Percentiles rank a stretch among this genome's conserved stretches.
Evolutionary conservation across 2,329 filamentous ascomycete species (phyloP).

Genomic region (Colletotrichum tropicicola): DNA sequence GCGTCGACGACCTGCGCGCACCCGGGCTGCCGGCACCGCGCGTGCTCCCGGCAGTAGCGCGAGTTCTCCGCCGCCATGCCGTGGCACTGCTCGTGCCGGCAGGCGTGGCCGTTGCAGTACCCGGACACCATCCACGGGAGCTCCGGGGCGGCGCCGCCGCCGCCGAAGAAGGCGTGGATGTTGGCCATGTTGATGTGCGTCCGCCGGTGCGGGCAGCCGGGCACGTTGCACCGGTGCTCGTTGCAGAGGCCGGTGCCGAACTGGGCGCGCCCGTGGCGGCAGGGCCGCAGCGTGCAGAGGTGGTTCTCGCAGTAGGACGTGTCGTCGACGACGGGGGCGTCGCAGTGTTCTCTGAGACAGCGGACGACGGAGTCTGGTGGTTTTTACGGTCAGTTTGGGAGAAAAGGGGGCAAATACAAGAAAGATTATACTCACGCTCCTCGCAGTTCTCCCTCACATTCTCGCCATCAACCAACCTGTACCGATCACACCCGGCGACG

Average conservation of each 20-base stretch:
- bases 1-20: slow-evolving; percentile 13
- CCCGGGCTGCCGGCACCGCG: slow-evolving; percentile 11
- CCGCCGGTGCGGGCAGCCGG: slow-evolving; percentile 29
- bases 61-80: background rate
- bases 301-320: slow-evolving; percentile 33
- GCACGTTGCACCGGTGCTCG: slow-evolving; percentile 36
- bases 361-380: slow-evolving; percentile 12
- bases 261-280: slow-evolving; percentile 21
- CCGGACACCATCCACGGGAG: slow-evolving; percentile 1
- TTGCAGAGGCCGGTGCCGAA: slow-evolving; percentile 32
- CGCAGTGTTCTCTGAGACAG: slow-evolving; percentile 17
- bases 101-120: slow-evolving; percentile 26
- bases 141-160: background rate
- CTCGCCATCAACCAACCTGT: slow-evolving; percentile 22
- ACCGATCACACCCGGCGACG: slow-evolving; percentile 19
- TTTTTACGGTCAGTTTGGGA: background rate
- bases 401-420: background rate
- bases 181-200: background rate
- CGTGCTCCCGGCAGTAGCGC: slow-evolving; percentile 17
- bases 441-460: slow-evolving; percentile 31
- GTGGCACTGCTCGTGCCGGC: slow-evolving; percentile 11
- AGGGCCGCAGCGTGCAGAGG: slow-evolving; percentile 35
- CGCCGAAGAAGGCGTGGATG: background rate
- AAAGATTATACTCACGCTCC: slow-evolving; percentile 34
- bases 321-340: slow-evolving; percentile 11